Evolutionary conservation across 306 rosid genomes (phyloP).

Genomic region (Alnus rubra): DNA sequence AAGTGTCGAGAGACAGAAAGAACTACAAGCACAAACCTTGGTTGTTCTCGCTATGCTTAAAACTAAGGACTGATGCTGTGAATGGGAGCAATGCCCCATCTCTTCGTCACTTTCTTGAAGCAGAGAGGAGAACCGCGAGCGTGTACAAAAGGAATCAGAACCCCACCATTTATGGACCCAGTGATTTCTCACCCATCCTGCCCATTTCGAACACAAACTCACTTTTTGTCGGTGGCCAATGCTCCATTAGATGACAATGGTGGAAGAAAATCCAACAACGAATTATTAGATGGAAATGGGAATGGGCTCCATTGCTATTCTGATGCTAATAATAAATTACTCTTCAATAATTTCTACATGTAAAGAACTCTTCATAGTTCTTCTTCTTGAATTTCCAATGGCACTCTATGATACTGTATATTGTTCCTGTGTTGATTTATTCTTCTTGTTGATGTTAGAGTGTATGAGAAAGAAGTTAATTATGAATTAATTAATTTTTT

Average conservation of each 20-base stretch:
- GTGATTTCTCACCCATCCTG: slow-evolving; percentile 23
- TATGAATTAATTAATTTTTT: too few relatives aligned
- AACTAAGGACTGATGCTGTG: slow-evolving; percentile 59
- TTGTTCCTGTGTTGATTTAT: too few relatives aligned
- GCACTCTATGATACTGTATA: too few relatives aligned
- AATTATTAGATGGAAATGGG: slow-evolving; percentile 36
- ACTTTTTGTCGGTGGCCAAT: slow-evolving; percentile 30
- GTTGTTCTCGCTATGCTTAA: slow-evolving; percentile 64
- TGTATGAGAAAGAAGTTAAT: too few relatives aligned
- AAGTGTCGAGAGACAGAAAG: slow-evolving; percentile 40
- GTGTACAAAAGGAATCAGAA: slow-evolving; percentile 31
- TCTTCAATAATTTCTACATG: too few relatives aligned
- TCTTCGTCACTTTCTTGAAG: slow-evolving; percentile 73
- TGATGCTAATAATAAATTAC: slow-evolving; percentile 20
- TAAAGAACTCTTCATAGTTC: too few relatives aligned
- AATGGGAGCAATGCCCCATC: slow-evolving; percentile 43
- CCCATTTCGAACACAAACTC: slow-evolving; percentile 26
- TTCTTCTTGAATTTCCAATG: too few relatives aligned
- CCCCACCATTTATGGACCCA: slow-evolving; percentile 28
- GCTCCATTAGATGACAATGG: slow-evolving; percentile 28
- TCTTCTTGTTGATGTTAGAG: too few relatives aligned
- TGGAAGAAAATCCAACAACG: slow-evolving; percentile 29
- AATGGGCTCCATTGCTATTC: slow-evolving; percentile 29
- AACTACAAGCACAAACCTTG: slow-evolving; percentile 54
- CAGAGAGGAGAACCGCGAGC: slow-evolving; percentile 54